Evolutionary conservation across 1,139 yeast species (phyloP), one percentile per base, ranked within the genome.

Genomic region (Nakaseomyces nivariensis): DNA sequence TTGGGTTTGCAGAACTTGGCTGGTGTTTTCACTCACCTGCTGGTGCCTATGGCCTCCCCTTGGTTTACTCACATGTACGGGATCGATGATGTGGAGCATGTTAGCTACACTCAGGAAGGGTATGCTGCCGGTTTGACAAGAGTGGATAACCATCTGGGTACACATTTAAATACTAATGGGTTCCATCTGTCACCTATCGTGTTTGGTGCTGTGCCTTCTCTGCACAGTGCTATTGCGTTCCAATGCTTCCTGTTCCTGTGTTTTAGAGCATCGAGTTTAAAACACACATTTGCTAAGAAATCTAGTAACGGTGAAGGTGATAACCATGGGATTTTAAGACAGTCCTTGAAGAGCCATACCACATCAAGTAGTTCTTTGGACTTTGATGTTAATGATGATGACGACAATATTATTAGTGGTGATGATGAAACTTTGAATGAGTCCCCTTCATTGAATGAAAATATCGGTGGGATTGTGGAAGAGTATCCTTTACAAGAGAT

Each of bases 101-200:
- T 62, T 36, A 71, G 73, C 57, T 82, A 82, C 61, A 77, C 76
- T 40, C 77, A 77, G 71, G 78, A 78, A 3, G 87, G 87, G 6
- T 82, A 78, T 61, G 85, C 86, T 1, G 88, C 87, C 3, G 87
- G 87, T 1, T 68, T 82, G 48, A 77, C 79, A 4, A 66, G 87
- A 52, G 81, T 80, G n/a, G 85, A 81, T 57, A 63, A 74, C 32
- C 80, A 79, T 13, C 63, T 81, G 57, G 85, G 85, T 1, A 79
- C 85, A 0, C 85, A 81, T 62, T 57, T 79, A 54, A 77, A 78
- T 58, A 72, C 82, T 1, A 69, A 77, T 25, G 86, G 87, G 2
- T 79, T 81, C 70, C 85, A 80, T 62, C 74, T 75, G 57, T 75
- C 81, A 17, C 85, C 87, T 10, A 80, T 81, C 49, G 87, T 82